Evolutionary conservation across 768 basidiomycete species (phyloP), one percentile per base, ranked within the genome.

Genomic region (Suillus luteus): DNA sequence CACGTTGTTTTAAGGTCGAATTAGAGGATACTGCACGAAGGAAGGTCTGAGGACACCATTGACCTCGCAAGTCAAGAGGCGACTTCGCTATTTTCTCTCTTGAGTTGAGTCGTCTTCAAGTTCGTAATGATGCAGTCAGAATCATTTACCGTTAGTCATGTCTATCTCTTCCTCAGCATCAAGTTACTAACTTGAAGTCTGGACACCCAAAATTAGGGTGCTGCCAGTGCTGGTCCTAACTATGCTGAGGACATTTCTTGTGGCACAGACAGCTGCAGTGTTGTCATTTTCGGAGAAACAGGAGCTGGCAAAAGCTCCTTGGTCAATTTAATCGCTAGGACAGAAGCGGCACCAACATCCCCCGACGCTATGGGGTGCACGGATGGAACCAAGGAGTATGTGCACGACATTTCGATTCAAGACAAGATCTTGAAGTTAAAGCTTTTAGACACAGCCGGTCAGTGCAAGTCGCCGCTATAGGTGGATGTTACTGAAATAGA

Each of bases 241-340:
- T 3, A 14, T 31, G 51, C 15, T 5, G 59, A 24, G 33, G 62
- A 58, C 41, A 33, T 55, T 31, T 41, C 27, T 14, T 49, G 7
- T 49, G 14, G 48, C 14, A 49, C 48, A 19, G 61, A 65, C 4
- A 64, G 43, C 35, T 61, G 61, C 54, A 82, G 81, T 64, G 69
- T 81, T 58, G 60, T 82, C 54, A 44, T 81, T n/a, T 83, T 82
- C 64, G 82, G 81, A n/a, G 80, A 82, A 66, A 69, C 73, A 10
- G 81, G 81, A 41, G 64, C 72, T 43, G 77, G 77, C 37, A 83
- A 82, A 61, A 83, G 82, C 64, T 80, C 79, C 1, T 65, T 82
- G 22, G 60, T 83, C 61, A 83, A 82, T 65, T 75, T 83, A 67
- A 51, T 81, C 49, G 62, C 64, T 22, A 73, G 73, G 44, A 63